Base-by-base conservation (phyloP, 2,329 filamentous ascomycete genomes). In the Verruconis gallopava region DNA sequence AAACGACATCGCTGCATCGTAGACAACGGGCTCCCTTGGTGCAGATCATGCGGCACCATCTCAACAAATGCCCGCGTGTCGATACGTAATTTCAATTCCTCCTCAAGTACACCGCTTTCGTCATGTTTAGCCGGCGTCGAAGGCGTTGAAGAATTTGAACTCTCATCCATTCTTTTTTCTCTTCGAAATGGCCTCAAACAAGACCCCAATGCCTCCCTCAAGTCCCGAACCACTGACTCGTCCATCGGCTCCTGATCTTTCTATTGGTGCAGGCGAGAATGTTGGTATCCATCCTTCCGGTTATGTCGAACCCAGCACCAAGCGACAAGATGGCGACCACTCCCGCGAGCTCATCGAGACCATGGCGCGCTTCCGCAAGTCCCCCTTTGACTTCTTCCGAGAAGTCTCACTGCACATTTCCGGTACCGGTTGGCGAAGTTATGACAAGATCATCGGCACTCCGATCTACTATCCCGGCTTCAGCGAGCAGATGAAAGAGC, bases 371-470 rank as follows among this genome's bases (percentile, higher is more conserved):
- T 95, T 96, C 60, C 79, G 89, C 44, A 65, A 81, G 44, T 71
- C 73, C 42, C 77, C 77, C 1, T 65, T 81, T 48, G 72, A 86
- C 49, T 96, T 96, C 59, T 75, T 96, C 21, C 85, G 86, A 50
- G 91, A 98, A 66, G 81, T 98, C 22, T 91, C 84, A 37, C 71
- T 94, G 22, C 88, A 96, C 62, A 82, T 96, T 48, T 89, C 85
- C 11, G 91, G 91, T 42, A 81, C 83, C 39, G 89, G 88, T 58
- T 98, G 91, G 91, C 83, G 91, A 47, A 85, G 84, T 46, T 98
- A 98, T 65, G 85, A 96, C 55, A 69, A 81, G 47, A 73, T 88
- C 48, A 80, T 96, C 52, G 91, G 91, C 17, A 88, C 94, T 58
- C 85, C 86, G 6, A 80, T 95, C 48, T 96, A 89, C 66, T 98